phyloP scores from a whole-genome alignment of 371 early-diverging fungal species.

The Sporodiniella umbellata region DNA sequence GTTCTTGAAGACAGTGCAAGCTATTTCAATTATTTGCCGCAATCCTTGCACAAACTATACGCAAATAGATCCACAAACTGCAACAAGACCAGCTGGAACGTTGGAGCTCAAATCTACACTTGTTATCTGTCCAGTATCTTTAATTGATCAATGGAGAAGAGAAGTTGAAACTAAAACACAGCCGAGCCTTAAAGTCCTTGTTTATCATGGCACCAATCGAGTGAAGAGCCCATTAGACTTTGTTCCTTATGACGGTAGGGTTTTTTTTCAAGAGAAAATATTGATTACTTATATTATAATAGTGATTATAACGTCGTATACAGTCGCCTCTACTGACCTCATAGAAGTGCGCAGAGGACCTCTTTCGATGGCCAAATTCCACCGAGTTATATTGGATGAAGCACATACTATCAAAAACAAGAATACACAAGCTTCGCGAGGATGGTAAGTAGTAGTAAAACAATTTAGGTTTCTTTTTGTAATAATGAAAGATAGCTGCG shows the following conservation, averaged over 20 bases:
- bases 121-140: slow-evolving; percentile 59
- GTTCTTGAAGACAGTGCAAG: slow-evolving; percentile 64
- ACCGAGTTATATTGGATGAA: slow-evolving; percentile 80
- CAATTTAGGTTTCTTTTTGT: neutral
- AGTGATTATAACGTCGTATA: slow-evolving; percentile 42
- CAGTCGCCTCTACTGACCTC: slow-evolving; percentile 16
- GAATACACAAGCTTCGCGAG: slow-evolving; percentile 55
- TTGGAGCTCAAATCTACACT: slow-evolving; percentile 70
- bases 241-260: slow-evolving; percentile 36
- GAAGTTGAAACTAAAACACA: slow-evolving; percentile 54
- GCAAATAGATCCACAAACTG: neutral
- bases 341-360: slow-evolving; percentile 6
- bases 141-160: slow-evolving; percentile 64
- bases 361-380: slow-evolving; percentile 28
- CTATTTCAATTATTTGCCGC: slow-evolving; percentile 69
- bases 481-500: slow-evolving; percentile 24
- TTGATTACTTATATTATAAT: slow-evolving; percentile 1
- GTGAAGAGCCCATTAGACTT: slow-evolving; percentile 30
- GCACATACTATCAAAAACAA: slow-evolving; percentile 85
- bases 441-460: slow-evolving; percentile 29
- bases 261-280: neutral
- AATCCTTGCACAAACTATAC: slow-evolving; percentile 30
- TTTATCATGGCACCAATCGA: slow-evolving; percentile 54
- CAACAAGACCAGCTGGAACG: slow-evolving; percentile 16
- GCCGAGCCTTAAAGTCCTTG: slow-evolving; percentile 42